Evolutionary conservation across 441 rosid genomes (phyloP).

Genomic region (Hura crepitans): DNA sequence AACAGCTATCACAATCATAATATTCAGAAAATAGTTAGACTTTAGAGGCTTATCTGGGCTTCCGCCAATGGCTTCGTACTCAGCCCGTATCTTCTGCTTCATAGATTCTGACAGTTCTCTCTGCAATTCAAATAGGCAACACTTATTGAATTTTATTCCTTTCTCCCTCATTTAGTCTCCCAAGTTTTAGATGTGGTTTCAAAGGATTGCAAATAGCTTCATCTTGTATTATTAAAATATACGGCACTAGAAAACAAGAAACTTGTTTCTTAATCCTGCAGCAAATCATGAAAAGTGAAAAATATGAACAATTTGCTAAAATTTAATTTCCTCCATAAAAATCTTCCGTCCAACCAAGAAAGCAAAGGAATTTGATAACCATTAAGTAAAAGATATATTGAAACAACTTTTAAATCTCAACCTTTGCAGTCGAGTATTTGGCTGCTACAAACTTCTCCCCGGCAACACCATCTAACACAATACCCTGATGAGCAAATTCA

Average conservation of each 20-base stretch:
- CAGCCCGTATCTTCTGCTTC: constrained; percentile 89
- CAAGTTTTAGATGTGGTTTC: constrained; percentile 33
- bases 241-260: constrained; percentile 44
- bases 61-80: constrained; percentile 71
- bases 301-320: constrained; percentile 33
- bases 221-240: constrained; percentile 40
- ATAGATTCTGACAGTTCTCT: constrained; percentile 69
- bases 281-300: constrained; percentile 35
- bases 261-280: constrained; percentile 57
- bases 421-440: constrained; percentile 77
- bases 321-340: constrained; percentile 17
- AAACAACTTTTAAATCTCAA: constrained; percentile 26
- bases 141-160: constrained; percentile 45
- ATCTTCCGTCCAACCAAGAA: constrained; percentile 15
- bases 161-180: constrained; percentile 41
- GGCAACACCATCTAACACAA: constrained; percentile 44
- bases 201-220: constrained; percentile 39
- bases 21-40: constrained; percentile 76
- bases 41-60: constrained; percentile 71
- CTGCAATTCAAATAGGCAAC: constrained; percentile 57
- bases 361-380: constrained; percentile 7
- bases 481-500: constrained; percentile 55
- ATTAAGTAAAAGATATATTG: constrained; percentile 4
- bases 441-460: constrained; percentile 85
- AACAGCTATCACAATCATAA: constrained; percentile 61